Base-by-base conservation (phyloP, 148 eudicot genomes). In the Pouteria glomerata region DNA sequence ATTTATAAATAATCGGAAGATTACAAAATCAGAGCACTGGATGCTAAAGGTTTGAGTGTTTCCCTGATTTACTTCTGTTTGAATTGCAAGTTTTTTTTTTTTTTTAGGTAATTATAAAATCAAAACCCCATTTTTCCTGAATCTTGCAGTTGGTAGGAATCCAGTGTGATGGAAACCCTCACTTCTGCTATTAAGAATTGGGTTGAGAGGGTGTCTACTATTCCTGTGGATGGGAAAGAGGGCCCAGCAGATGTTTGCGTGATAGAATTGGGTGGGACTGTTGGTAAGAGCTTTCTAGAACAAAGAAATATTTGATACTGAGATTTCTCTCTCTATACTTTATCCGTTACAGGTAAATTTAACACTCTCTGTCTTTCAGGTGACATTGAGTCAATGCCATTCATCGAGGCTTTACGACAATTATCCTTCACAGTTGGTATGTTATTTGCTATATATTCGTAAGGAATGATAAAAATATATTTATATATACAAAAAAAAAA, bases 181-280 rank as follows among this genome's bases (percentile, higher is more conserved):
- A 71, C 69, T 87, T 82, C 73, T 83, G 96, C 97, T 34, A 91
- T 94, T 18, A 94, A 83, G 79, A 82, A 89, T 84, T 87, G 88
- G 90, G 82, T 94, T 66, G 91, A 86, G 68, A 65, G 84, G 31
- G 98, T 94, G 52, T 83, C 98, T 76, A 79, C 72, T 47, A 81
- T 86, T 71, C 91, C 97, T 51, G 98, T 94, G 62, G 98, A 94
- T 79, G 96, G 96, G 58, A 85, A 85, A 74, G 84, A 91, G 64
- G 98, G 89, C 24, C 90, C 98, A n/a, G 96, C 97, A 48, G 93
- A 94, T 85, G 97, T 94, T 78, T 94, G 98, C 80, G 98, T 94
- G 12, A 94, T 94, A 67, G 98, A 94, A 78, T 83, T 94, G 82
- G 97, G 98, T 66, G 98, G 98, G 60, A 94, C 98, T 78, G 98